phyloP scores from a whole-genome alignment of 345 rosid species.

The Streptanthus diversifolius region DNA sequence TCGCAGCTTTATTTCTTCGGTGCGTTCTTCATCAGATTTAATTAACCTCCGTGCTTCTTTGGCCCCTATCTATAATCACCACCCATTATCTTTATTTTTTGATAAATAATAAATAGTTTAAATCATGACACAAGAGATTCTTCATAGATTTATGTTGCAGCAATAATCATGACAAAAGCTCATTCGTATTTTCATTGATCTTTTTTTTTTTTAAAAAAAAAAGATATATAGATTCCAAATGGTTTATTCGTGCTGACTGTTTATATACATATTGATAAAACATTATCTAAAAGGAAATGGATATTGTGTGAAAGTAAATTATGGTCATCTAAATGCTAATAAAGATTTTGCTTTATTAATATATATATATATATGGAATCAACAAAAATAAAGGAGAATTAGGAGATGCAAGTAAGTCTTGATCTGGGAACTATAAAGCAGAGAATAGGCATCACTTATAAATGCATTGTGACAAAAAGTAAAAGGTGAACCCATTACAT shows the following conservation, averaged over 20 bases:
- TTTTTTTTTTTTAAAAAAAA: not conserved
- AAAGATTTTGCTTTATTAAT: slow-evolving; percentile 14
- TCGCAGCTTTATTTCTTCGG: slow-evolving; percentile 29
- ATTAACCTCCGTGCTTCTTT: slow-evolving; percentile 9
- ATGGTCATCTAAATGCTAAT: not conserved
- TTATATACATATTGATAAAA: not conserved
- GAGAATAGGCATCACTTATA: slow-evolving; percentile 2
- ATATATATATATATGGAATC: not conserved
- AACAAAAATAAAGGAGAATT: slow-evolving; percentile 8
- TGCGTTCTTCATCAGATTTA: slow-evolving; percentile 37
- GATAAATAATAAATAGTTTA: not conserved
- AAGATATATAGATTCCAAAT: not conserved
- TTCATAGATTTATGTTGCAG: slow-evolving; percentile 27
- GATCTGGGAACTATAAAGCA: slow-evolving; percentile 20
- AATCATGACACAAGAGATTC: slow-evolving; percentile 8
- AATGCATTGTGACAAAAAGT: slow-evolving; percentile 15
- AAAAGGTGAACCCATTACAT: slow-evolving; percentile 19
- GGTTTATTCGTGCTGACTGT: not conserved
- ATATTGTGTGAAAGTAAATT: not conserved
- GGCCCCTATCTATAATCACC: slow-evolving; percentile 14
- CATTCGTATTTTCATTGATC: not conserved
- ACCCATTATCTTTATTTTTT: not conserved
- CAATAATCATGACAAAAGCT: slow-evolving; percentile 20
- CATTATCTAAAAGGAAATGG: not conserved
- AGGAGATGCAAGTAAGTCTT: not conserved